Evolutionary conservation across 345 rosid species (phyloP).

Genomic region (Clarkia xantiana): DNA sequence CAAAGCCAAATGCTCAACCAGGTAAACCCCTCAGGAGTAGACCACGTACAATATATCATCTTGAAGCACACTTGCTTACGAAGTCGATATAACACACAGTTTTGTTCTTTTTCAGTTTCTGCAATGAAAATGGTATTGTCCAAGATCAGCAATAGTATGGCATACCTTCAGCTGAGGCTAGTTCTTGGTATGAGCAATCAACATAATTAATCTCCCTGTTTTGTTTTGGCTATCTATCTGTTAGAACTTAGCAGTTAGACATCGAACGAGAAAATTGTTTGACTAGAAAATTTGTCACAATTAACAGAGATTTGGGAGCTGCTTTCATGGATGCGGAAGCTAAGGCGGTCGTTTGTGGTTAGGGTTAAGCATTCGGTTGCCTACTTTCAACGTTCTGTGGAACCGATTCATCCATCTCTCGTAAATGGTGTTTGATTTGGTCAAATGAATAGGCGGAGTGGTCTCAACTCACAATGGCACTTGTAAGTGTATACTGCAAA

Average conservation of each 20-base stretch:
- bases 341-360: constrained; percentile 18
- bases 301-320: constrained; percentile 36
- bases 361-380: neutral
- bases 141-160: constrained; percentile 21
- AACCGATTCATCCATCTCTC: neutral
- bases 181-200: constrained; percentile 47
- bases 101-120: constrained; percentile 20
- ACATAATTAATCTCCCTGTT: neutral
- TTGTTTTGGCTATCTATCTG: too few relatives aligned
- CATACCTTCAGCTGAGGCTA: constrained; percentile 37
- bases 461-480: too few relatives aligned
- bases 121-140: constrained; percentile 14
- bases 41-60: neutral
- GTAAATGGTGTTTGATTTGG: too few relatives aligned
- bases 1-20: constrained; percentile 17
- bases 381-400: neutral
- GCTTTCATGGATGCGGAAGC: constrained; percentile 31
- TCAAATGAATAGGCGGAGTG: too few relatives aligned
- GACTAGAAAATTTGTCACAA: neutral
- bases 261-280: neutral
- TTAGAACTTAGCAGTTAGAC: too few relatives aligned
- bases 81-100: neutral
- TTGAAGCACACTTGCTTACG: neutral
- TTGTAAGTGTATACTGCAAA: too few relatives aligned
- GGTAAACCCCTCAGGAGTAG: constrained; percentile 19